phyloP scores from a whole-genome alignment of 2,329 filamentous ascomycete genomes.

The Lojkania enalia region DNA sequence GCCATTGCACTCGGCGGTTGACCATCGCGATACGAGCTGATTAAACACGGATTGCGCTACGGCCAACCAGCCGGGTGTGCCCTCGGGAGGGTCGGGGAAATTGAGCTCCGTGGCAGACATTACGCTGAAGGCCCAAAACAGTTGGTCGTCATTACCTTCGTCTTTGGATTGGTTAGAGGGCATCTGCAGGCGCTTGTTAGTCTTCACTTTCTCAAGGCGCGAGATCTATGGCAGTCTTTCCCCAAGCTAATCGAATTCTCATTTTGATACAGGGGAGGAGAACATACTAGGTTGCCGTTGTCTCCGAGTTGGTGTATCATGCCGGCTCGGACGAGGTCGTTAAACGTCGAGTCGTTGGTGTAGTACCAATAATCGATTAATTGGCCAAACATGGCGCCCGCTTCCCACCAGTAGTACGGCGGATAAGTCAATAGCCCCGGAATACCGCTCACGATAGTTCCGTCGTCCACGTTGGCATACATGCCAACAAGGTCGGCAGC shows the following conservation, averaged over 20 bases:
- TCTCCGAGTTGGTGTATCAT: slow-evolving; percentile 38
- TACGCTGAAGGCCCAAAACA: slow-evolving; percentile 61
- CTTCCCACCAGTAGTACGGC: slow-evolving; percentile 70
- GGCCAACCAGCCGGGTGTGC: slow-evolving; percentile 49
- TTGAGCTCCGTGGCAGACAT: slow-evolving; percentile 60
- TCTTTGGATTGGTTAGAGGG: slow-evolving; percentile 43
- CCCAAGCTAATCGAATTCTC: neutral
- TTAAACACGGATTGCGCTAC: slow-evolving; percentile 49
- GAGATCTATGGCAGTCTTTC: neutral
- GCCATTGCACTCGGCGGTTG: slow-evolving; percentile 34
- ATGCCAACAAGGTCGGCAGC: slow-evolving; percentile 56
- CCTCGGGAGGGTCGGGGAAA: slow-evolving; percentile 47
- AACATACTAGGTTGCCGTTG: slow-evolving; percentile 30
- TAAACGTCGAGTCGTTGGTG: slow-evolving; percentile 73
- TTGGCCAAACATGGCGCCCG: slow-evolving; percentile 69
- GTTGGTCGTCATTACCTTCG: slow-evolving; percentile 61
- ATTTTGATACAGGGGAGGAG: neutral
- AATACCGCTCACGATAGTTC: slow-evolving; percentile 34
- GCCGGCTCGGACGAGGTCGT: slow-evolving; percentile 63
- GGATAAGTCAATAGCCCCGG: slow-evolving; percentile 45
- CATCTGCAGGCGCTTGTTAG: slow-evolving; percentile 27
- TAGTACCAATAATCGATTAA: slow-evolving; percentile 86
- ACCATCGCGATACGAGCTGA: slow-evolving; percentile 40
- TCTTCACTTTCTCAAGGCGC: too few relatives aligned
- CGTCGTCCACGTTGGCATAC: slow-evolving; percentile 55